These are phyloP conservation scores for Uncinocarpus reesii DNA, from an alignment of 2,329 filamentous ascomycete genomes.

Conservation along the genomic window DNA sequence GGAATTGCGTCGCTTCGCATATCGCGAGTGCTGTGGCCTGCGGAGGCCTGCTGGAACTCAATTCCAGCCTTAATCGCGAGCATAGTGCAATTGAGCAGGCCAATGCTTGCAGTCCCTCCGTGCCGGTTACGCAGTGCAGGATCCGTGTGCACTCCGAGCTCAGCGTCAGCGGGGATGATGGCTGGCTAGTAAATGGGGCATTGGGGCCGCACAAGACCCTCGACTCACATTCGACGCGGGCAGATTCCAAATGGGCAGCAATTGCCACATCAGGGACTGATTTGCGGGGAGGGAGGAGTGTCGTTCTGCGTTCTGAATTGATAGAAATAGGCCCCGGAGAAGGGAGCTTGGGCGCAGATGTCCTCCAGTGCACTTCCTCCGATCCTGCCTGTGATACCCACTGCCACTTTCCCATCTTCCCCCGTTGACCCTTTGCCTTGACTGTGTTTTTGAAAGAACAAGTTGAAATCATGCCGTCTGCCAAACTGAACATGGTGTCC, in stretches of 20 bases:
- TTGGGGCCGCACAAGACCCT: neutral
- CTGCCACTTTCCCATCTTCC: neutral
- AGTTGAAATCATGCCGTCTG: conserved; percentile 2
- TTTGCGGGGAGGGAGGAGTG: neutral
- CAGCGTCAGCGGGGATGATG: neutral
- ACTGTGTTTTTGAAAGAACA: neutral
- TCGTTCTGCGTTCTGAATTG: neutral
- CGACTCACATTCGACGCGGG: neutral
- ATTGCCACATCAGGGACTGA: conserved; percentile 6
- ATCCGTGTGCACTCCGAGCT: neutral
- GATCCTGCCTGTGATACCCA: neutral
- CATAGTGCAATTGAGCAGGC: neutral
- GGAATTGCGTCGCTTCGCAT: neutral
- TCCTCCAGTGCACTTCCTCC: neutral
- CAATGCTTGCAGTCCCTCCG: neutral
- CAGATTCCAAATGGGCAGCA: conserved; percentile 5
- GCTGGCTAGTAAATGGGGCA: neutral
- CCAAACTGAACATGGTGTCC: conserved; percentile 3
- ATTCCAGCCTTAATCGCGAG: conserved; percentile 6
- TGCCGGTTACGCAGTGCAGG: neutral
- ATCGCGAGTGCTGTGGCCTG: neutral
- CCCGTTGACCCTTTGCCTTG: neutral
- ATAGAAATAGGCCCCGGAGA: neutral
- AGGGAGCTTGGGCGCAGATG: neutral
- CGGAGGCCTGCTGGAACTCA: conserved; percentile 1